Base-by-base conservation (phyloP, 2,329 filamentous ascomycete genomes). In the Botrytis deweyae region DNA sequence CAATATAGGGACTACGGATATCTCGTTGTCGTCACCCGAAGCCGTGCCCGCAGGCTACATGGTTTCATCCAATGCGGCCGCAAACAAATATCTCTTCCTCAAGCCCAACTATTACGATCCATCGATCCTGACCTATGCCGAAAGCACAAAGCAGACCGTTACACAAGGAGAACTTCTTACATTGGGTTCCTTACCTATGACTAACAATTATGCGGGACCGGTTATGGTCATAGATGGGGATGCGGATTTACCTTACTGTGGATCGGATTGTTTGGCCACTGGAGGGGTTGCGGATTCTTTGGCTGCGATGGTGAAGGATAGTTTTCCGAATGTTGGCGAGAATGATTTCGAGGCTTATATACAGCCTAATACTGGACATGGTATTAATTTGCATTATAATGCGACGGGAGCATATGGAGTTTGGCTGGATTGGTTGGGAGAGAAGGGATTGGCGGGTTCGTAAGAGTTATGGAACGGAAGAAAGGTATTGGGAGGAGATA, bases 191-290 rank as follows among this genome's bases (percentile, higher is more conserved):
- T 38, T 68, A 20, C 20, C 46, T 16, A 8, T n/a, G 65, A 12
- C 14, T 6, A 68, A 55, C 71, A 75, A 79, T 0, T 55, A n/a
- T 55, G 49, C 49, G 49, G 49, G 49, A 0, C 88, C 89, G 0
- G 88, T 89, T 0, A 81, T 89, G 64, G 84, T 91, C 68, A 84
- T 91, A 74, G 90, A 88, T 46, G 89, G 89, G 73, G 75, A 81
- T 72, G 22, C 80, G 20, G 86, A 90, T 67, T 74, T 87, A 18
- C 86, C 87, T 9, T 91, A 89, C 80, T 92, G 90, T 74, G 90
- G 89, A 5, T 88, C 88, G 40, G 86, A 91, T 80, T 91, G 89
- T 81, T 78, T 83, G 4, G 82, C 81, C 33, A 87, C 85, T 0
- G 83, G 81, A 22, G 76, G 80, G 59, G 75, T 58, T n/a, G 72